phyloP scores from a whole-genome alignment of 139 green algal species.

The Asterochloris sp. region DNA sequence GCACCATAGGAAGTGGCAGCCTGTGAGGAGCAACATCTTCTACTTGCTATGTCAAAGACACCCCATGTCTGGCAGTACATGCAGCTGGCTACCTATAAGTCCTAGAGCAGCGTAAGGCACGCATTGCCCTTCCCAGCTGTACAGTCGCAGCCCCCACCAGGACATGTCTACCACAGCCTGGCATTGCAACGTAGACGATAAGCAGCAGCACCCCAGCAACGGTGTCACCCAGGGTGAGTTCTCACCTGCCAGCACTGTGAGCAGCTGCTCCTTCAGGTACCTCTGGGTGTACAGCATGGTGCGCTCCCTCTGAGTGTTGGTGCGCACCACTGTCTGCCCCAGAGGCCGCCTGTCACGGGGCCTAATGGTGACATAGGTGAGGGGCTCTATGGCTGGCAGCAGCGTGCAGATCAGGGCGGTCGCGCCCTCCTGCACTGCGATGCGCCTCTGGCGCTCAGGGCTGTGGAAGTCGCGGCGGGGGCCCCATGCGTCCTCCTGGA shows the following conservation, averaged over 20 bases:
- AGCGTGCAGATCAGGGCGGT: conserved; percentile 71
- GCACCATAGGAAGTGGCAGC: too few species aligned
- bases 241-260: conserved; percentile 61
- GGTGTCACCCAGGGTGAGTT: neutral
- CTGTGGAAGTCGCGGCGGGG: conserved; percentile 26
- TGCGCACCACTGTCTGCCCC: conserved; percentile 75
- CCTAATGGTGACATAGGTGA: conserved; percentile 67
- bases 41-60: too few species aligned
- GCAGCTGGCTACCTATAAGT: too few species aligned
- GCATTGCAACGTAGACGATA: too few species aligned
- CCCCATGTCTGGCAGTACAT: too few species aligned
- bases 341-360: conserved; percentile 68
- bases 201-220: too few species aligned
- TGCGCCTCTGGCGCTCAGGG: conserved; percentile 23
- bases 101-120: too few species aligned
- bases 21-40: too few species aligned
- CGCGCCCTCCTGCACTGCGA: conserved; percentile 68
- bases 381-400: conserved; percentile 82
- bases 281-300: conserved; percentile 57
- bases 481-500: conserved; percentile 61
- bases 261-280: conserved; percentile 80
- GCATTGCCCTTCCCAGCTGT: too few species aligned
- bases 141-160: too few species aligned
- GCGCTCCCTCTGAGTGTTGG: conserved; percentile 55
- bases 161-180: too few species aligned